Base-by-base conservation (phyloP, 345 rosid genomes). In the Populus davidiana region DNA sequence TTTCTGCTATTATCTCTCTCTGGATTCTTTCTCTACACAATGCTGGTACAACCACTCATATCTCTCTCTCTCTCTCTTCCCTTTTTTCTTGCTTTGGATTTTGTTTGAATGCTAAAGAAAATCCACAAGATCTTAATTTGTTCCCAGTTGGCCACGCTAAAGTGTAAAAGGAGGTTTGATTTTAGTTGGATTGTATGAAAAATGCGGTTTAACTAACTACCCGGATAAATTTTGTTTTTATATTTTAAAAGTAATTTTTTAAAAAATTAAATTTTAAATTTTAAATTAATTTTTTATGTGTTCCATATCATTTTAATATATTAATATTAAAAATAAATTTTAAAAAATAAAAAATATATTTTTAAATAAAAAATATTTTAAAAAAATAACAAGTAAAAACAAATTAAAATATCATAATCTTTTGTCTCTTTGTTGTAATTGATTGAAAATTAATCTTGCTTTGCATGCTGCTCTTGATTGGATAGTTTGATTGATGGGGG, bases 101-200 rank as follows among this genome's bases (percentile, higher is more conserved):
- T 87, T 80, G 83, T 85, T 87, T 85, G 85, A 71, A 83, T 84
- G 66, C 82, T 50, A 83, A 83, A 82, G 71, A 76, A 85, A 87
- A 79, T 82, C 82, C 66, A 23, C n/a, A 20, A 73, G 76, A 81
- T 75, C 81, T 85, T 66, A 6, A 35, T 35, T 81, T 77, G 67
- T 75, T 80, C 77, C 81, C 85, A 74, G 74, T 54, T 80, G 50
- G 72, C 77, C 80, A 79, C 67, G 29, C 23, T 52, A 76, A 33
- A 4, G 52, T 41, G 73, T 10, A 65, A 43, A 43, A 18, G 18
- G 9, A 41, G 4, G 50, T 21, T 72, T 33, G 56, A 18, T 43
- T 79, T 79, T 41, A 20, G 56, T 52, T 33, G 41, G 52, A 44
- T 61, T 47, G 64, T 71, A 73, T 25, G 1, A 18, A 62, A 67